These are phyloP conservation scores for Porphyrellus cyaneotinctus DNA, from an alignment of 768 basidiomycete genomes.

Conservation along the genomic window DNA sequence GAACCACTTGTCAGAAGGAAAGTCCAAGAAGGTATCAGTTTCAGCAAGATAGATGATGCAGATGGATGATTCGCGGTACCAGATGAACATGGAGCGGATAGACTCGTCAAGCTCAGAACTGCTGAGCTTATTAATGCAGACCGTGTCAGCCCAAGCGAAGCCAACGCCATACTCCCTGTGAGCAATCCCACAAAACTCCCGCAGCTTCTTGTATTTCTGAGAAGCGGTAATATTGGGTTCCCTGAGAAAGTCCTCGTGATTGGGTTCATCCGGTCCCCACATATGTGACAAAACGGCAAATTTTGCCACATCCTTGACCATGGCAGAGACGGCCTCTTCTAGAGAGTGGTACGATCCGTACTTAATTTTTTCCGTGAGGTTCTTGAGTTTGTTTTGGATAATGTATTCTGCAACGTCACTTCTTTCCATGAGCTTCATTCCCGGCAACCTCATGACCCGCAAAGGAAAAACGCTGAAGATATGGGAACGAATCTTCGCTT, in stretches of 20 bases:
- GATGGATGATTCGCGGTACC: neutral
- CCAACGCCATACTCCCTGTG: neutral
- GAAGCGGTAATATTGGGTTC: neutral
- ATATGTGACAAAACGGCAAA: neutral
- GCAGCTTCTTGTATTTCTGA: neutral
- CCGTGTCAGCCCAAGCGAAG: neutral
- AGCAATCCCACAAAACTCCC: neutral
- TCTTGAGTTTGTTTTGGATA: neutral
- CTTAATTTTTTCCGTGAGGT: neutral
- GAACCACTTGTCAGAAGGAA: neutral
- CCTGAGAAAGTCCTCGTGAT: neutral
- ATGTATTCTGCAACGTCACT: neutral
- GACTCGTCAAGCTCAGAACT: neutral
- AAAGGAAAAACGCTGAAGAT: neutral
- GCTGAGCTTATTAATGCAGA: neutral
- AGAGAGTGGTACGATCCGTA: neutral
- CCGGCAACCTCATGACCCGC: neutral
- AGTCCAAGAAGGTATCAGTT: neutral
- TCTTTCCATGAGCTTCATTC: neutral
- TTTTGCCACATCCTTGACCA: neutral
- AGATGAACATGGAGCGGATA: neutral
- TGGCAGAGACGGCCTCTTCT: neutral
- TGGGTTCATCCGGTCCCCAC: neutral
- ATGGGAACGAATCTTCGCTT: neutral
- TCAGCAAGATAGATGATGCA: neutral